These are phyloP conservation scores for Irpex sp. DNA, from an alignment of 1,284 basidiomycete species.

Conservation along the genomic window DNA sequence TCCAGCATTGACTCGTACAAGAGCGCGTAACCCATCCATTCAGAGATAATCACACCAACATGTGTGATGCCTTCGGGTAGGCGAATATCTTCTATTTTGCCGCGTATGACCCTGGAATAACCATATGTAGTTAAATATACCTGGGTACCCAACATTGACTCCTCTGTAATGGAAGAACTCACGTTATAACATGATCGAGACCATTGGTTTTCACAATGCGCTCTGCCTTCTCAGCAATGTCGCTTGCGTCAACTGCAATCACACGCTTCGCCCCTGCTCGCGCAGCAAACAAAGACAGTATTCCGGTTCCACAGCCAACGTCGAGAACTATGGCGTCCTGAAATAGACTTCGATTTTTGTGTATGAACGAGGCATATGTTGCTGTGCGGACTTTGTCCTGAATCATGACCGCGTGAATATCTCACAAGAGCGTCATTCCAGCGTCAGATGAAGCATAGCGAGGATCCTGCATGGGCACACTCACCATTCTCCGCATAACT, in stretches of 20 bases:
- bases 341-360: conserved; percentile 84
- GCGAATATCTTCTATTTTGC: conserved; percentile 84
- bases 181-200: conserved; percentile 75
- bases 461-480: conserved; percentile 16
- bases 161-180: conserved; percentile 22
- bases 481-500: conserved; percentile 90
- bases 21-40: conserved; percentile 97
- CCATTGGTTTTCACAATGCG: conserved; percentile 83
- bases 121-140: not conserved
- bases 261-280: conserved; percentile 90
- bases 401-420: conserved; percentile 79
- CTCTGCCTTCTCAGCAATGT: conserved; percentile 80
- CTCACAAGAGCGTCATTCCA: conserved; percentile 31
- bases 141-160: not conserved
- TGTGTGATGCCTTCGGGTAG: conserved; percentile 67
- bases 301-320: conserved; percentile 93
- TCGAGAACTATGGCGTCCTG: conserved; percentile 88
- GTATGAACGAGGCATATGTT: conserved; percentile 89
- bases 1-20: conserved; percentile 98
- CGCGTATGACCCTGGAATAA: conserved; percentile 65
- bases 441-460: not conserved
- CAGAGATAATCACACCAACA: conserved; percentile 93
- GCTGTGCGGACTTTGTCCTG: conserved; percentile 91
- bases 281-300: conserved; percentile 91
- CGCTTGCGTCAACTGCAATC: conserved; percentile 90